phyloP scores from a whole-genome alignment of 805 yeast genomes.

The Saccharomycopsis sp. region DNA sequence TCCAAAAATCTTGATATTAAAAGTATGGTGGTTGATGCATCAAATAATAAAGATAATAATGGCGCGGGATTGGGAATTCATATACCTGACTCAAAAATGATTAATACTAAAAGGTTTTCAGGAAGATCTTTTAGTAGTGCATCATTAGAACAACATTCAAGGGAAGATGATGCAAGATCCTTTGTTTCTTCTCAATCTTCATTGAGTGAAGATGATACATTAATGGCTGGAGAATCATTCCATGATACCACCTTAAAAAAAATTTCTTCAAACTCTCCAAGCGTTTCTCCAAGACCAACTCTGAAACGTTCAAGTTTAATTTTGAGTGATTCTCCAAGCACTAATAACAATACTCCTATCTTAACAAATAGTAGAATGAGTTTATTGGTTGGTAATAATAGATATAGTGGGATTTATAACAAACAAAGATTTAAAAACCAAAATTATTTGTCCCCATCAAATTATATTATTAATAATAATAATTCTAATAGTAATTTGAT shows the following conservation, averaged over 20 bases:
- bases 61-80: constrained; percentile 6
- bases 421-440: background rate
- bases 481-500: constrained; percentile 3
- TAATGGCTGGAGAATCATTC: background rate
- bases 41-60: constrained; percentile 1
- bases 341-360: background rate
- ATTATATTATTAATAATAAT: no score
- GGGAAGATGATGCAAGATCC: background rate
- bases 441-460: background rate
- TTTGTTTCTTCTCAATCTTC: constrained; percentile 8
- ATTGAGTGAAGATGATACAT: constrained; percentile 2
- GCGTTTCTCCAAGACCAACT: constrained; percentile 19
- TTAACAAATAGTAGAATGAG: constrained; percentile 6
- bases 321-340: constrained; percentile 17
- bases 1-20: constrained; percentile 8
- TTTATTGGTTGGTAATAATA: constrained; percentile 1
- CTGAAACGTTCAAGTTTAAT: constrained; percentile 33
- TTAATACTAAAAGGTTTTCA: no score
- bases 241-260: background rate
- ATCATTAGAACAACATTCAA: background rate
- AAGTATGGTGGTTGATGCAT: constrained; percentile 2
- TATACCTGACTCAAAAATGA: background rate
- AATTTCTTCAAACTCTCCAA: constrained; percentile 5
- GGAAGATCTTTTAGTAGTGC: constrained; percentile 6
- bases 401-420: background rate